These are phyloP conservation scores for Linnemannia zychae DNA, from an alignment of 192 early-diverging fungal genomes.

Conservation along the genomic window DNA sequence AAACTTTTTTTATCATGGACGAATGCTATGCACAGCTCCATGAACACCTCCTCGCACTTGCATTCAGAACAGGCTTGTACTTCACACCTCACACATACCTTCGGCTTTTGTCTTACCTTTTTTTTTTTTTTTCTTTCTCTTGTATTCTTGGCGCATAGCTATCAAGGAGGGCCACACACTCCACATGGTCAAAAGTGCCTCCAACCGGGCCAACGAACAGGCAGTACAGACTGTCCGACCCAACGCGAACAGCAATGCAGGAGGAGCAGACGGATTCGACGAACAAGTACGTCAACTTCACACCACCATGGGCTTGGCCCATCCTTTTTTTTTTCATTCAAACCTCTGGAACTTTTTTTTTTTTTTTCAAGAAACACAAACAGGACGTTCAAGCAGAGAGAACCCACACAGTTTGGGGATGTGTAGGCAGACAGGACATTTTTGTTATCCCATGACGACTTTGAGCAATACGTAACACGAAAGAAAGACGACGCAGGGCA, in stretches of 20 bases:
- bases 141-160: conserved; percentile 60
- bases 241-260: conserved; percentile 40
- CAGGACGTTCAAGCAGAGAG: not conserved
- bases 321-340: not conserved
- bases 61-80: not conserved
- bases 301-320: not conserved
- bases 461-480: not conserved
- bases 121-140: not conserved
- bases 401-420: not conserved
- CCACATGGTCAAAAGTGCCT: conserved; percentile 86
- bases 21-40: conserved; percentile 2
- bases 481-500: not conserved
- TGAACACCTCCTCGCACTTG: not conserved
- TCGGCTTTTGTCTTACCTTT: conserved; percentile 12
- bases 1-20: not conserved
- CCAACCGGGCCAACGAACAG: conserved; percentile 56
- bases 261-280: conserved; percentile 42
- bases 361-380: not conserved
- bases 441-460: not conserved
- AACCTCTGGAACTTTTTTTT: not conserved
- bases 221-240: conserved; percentile 61
- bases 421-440: not conserved
- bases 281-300: conserved; percentile 32
- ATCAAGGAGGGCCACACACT: conserved; percentile 88
- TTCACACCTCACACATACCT: not conserved